These are phyloP conservation scores for Clarireedia monteithiana DNA, from an alignment of 2,329 filamentous ascomycete genomes.

Conservation along the genomic window DNA sequence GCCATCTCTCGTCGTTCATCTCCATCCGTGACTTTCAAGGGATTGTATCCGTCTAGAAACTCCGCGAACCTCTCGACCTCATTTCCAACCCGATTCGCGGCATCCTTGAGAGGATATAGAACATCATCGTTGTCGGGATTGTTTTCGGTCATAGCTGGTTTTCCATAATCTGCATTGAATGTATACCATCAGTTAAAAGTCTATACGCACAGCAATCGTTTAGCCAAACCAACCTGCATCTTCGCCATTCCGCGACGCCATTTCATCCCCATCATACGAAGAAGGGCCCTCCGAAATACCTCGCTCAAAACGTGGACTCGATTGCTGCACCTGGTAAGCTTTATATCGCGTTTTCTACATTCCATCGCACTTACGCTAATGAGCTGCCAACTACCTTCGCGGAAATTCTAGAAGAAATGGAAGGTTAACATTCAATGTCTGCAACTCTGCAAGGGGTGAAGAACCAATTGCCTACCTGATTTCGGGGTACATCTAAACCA, in stretches of 20 bases:
- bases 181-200: not conserved
- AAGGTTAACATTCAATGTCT: conserved; percentile 14
- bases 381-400: conserved; percentile 28
- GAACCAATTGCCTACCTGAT: conserved; percentile 1
- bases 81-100: conserved; percentile 61
- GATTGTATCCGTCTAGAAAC: conserved; percentile 68
- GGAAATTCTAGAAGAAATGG: conserved; percentile 18
- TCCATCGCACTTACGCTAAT: conserved; percentile 19
- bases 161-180: conserved; percentile 14
- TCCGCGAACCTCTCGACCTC: conserved; percentile 86
- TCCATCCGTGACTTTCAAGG: conserved; percentile 36
- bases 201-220: not conserved
- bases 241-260: conserved; percentile 26
- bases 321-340: conserved; percentile 10
- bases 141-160: conserved; percentile 25
- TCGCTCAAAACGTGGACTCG: conserved; percentile 23
- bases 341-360: not conserved
- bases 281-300: conserved; percentile 27
- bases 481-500: conserved; percentile 10
- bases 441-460: not conserved
- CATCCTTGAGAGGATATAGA: conserved; percentile 52
- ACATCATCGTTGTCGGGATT: conserved; percentile 37
- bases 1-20: conserved; percentile 56
- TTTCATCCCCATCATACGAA: conserved; percentile 30
- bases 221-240: conserved; percentile 22